Evolutionary conservation across 1,284 basidiomycete species (phyloP), one percentile per base, ranked within the genome.

Genomic region (Inonotus obliquus): DNA sequence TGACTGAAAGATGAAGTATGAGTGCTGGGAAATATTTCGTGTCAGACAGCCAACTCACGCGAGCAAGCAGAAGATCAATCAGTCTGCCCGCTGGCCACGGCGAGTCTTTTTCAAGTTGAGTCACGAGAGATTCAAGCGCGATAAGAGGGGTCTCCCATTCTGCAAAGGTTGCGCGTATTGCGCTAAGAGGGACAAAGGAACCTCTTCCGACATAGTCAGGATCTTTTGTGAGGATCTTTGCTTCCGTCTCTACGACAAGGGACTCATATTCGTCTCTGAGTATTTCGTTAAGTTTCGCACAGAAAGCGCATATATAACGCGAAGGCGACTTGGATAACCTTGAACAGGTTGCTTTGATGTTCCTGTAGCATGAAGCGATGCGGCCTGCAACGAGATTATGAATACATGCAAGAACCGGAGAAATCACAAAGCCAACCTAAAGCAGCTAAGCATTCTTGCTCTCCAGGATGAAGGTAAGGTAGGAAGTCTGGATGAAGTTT

Each of bases 71-170:
- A 68, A 91, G 77, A 68, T 94, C 89, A 63, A 94, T 89, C 32
- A 94, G 76, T 1, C 81, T 82, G 0, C 92, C 92, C 1, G 92
- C 86, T 56, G 78, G 79, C 86, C 86, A 89, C 19, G 79, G 71
- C 32, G 77, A 70, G 61, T 81, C 72, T 1, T 77, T 73, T 64
- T 86, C 80, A 27, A 94, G 72, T 47, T 84, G 80, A 11, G 83
- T 77, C 54, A 91, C 75, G 37, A 95, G 75, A 5, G 80, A 74
- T 47, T 81, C 78, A 19, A 95, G 79, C 2, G 89, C 82, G 19
- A 83, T 81, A 54, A 95, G 77, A 17, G 91, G 92, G 9, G 88
- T 86, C 67, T 92, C 89, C 93, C 93, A 95, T 70, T 83, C 82
- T 21, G 89, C 81, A 71, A 95, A 94, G 5, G 82, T 83, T 2